Percentiles rank a stretch among this genome's conserved stretches.
phyloP scores from a whole-genome alignment of 2,329 filamentous ascomycete genomes.

The Fusarium globosum region DNA sequence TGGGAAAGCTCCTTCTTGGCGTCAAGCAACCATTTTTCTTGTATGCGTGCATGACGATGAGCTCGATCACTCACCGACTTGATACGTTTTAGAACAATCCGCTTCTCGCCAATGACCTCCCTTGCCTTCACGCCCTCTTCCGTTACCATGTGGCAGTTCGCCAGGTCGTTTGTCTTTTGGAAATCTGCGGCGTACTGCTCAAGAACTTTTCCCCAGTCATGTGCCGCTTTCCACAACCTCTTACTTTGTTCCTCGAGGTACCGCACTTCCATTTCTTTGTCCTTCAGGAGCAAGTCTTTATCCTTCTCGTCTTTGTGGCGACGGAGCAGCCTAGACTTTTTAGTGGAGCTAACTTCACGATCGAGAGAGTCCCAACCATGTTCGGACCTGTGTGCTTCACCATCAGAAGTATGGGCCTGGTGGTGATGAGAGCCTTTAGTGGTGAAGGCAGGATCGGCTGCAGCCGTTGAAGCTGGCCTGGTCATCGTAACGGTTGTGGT shows the following conservation, averaged over 20 bases:
- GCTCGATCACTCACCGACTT: not conserved
- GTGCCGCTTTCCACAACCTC: not conserved
- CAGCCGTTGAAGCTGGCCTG: not conserved
- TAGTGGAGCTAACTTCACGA: not conserved
- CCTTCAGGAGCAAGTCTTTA: not conserved
- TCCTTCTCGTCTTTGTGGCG: not conserved
- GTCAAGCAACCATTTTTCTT: not conserved
- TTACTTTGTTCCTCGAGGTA: not conserved
- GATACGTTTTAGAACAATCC: not conserved
- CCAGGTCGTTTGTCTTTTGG: not conserved
- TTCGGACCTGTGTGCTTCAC: not conserved
- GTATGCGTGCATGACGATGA: not conserved
- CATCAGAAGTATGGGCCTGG: not conserved
- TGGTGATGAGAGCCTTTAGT: not conserved
- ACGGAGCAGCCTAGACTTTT: not conserved
- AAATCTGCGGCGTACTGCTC: not conserved
- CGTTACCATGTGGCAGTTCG: not conserved
- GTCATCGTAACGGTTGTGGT: constrained; percentile 14
- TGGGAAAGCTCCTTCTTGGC: not conserved
- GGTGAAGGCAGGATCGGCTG: not conserved
- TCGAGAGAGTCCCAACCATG: not conserved
- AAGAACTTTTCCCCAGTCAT: not conserved
- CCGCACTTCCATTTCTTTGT: not conserved
- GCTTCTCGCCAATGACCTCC: not conserved
- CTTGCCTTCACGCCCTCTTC: not conserved